phyloP scores from a whole-genome alignment of 371 early-diverging fungal genomes.

The Dinochytrium kinnereticum region DNA sequence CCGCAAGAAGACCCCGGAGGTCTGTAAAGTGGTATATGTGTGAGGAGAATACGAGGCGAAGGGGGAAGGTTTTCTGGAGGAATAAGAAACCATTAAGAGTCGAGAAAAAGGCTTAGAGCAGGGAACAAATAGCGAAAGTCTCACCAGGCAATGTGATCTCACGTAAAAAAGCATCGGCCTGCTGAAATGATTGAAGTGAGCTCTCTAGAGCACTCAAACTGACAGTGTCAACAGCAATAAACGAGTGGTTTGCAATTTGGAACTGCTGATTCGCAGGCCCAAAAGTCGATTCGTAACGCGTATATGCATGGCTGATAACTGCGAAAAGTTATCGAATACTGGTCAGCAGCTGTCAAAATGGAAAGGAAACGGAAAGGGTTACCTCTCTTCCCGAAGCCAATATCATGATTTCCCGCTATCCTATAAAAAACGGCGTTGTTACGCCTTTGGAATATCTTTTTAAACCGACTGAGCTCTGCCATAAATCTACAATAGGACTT shows the following conservation, averaged over 20 bases:
- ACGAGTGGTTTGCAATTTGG: constrained; percentile 60
- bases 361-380: too few species aligned
- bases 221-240: constrained; percentile 82
- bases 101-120: too few species aligned
- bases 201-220: constrained; percentile 59
- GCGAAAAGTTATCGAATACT: constrained; percentile 24
- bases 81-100: not conserved
- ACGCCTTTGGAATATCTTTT: constrained; percentile 48
- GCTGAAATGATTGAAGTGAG: not conserved
- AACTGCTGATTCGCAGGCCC: constrained; percentile 73
- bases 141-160: not conserved
- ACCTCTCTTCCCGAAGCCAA: constrained; percentile 80
- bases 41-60: constrained; percentile 63
- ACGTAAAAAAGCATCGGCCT: not conserved
- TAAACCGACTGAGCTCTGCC: constrained; percentile 52
- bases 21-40: constrained; percentile 83
- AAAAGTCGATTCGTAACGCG: constrained; percentile 63
- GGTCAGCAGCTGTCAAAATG: too few species aligned
- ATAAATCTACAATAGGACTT: constrained; percentile 28
- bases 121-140: not conserved
- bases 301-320: constrained; percentile 56
- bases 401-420: constrained; percentile 92
- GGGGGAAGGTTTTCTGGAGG: not conserved
- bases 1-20: constrained; percentile 73
- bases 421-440: constrained; percentile 30